These are phyloP conservation scores for Malus hybrid DNA, from an alignment of 331 rosid genomes.

Conservation along the genomic window DNA sequence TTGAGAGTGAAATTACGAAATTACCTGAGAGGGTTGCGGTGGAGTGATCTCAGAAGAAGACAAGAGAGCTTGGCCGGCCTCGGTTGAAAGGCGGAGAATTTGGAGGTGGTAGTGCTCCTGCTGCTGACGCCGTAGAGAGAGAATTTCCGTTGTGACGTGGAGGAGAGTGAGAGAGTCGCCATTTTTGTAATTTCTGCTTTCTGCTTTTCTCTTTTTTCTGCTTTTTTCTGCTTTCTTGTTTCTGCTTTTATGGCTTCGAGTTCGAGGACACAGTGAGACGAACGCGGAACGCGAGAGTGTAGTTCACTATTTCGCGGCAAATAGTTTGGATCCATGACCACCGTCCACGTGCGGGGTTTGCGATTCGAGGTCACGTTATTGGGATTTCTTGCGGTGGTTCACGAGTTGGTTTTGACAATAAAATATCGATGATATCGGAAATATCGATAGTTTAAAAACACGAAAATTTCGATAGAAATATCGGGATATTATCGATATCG, in stretches of 20 bases:
- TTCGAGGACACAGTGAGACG: background rate
- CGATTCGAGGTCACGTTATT: background rate
- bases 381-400: no score
- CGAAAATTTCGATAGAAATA: no score
- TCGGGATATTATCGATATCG: no score
- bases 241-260: background rate
- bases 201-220: no score
- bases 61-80: constrained; percentile 10
- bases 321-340: background rate
- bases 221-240: background rate
- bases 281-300: background rate
- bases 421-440: no score
- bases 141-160: background rate
- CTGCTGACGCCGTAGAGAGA: constrained; percentile 7
- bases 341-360: background rate
- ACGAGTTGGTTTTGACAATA: no score
- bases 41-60: constrained; percentile 10
- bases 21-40: constrained; percentile 27
- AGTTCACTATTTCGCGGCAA: background rate
- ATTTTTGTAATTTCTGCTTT: background rate
- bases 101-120: background rate
- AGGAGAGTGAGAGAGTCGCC: constrained; percentile 23
- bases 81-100: constrained; percentile 7
- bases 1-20: background rate
- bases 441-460: no score